These are phyloP conservation scores for Monosiga brevicollis DNA, from an alignment of 78 protist genomes.

Conservation along the genomic window DNA sequence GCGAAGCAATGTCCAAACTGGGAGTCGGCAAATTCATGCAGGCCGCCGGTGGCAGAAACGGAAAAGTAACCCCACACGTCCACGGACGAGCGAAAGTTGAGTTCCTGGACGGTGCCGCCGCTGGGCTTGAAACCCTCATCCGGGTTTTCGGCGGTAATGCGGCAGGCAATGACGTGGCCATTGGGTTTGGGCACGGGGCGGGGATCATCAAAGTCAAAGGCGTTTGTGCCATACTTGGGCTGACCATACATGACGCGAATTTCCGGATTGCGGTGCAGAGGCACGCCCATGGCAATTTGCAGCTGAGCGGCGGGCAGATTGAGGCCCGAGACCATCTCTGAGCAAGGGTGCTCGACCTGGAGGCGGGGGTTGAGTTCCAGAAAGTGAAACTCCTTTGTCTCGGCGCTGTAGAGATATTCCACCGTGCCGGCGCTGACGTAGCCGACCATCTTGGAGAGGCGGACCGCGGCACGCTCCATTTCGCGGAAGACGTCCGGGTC, in stretches of 20 bases:
- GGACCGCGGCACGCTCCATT: constrained; percentile 49
- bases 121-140: constrained; percentile 92
- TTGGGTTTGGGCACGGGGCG: neutral
- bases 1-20: constrained; percentile 95
- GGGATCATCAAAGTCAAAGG: constrained; percentile 46
- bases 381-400: constrained; percentile 42
- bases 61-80: constrained; percentile 95
- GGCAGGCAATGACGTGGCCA: constrained; percentile 86
- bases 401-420: constrained; percentile 65
- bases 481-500: constrained; percentile 19
- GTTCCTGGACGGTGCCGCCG: constrained; percentile 65
- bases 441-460: constrained; percentile 62
- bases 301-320: constrained; percentile 87
- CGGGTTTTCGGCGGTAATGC: constrained; percentile 97
- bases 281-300: constrained; percentile 93
- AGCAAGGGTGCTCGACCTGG: constrained; percentile 87
- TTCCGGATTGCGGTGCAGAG: constrained; percentile 77
- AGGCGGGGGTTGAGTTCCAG: constrained; percentile 78
- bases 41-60: constrained; percentile 46
- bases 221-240: neutral
- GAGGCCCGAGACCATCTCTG: constrained; percentile 67
- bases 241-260: constrained; percentile 61
- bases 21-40: constrained; percentile 81
- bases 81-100: constrained; percentile 73
- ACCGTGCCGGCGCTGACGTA: constrained; percentile 79